These are phyloP conservation scores for Byssothecium circinans DNA, from an alignment of 2,329 filamentous ascomycete species.

Conservation along the genomic window DNA sequence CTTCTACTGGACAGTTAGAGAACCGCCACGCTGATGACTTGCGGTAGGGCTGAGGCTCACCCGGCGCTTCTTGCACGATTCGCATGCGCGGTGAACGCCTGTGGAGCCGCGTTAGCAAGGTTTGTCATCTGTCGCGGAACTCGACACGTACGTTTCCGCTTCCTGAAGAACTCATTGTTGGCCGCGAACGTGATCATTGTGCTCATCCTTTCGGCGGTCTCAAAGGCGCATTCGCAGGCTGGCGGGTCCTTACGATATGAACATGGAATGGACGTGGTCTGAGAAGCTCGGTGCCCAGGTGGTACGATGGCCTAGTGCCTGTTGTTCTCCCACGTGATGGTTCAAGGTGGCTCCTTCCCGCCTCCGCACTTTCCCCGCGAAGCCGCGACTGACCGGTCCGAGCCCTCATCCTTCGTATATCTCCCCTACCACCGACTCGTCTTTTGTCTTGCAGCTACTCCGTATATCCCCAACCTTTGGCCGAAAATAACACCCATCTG, in stretches of 20 bases:
- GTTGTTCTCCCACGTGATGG: no score
- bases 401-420: no score
- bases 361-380: slow-evolving; percentile 27
- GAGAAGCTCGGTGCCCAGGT: no score
- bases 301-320: slow-evolving; percentile 19
- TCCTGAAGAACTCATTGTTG: slow-evolving; percentile 49
- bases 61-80: slow-evolving; percentile 49
- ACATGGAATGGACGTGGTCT: slow-evolving; percentile 19
- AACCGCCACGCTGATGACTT: slow-evolving; percentile 14
- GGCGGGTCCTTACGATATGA: slow-evolving; percentile 23
- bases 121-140: slow-evolving; percentile 17
- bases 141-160: slow-evolving; percentile 43
- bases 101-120: slow-evolving; percentile 25
- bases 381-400: slow-evolving; percentile 10
- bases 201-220: slow-evolving; percentile 32
- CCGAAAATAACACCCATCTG: no score
- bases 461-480: no score
- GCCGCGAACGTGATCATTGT: slow-evolving; percentile 50
- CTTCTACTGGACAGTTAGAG: slow-evolving; percentile 38
- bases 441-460: no score
- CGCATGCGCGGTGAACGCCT: slow-evolving; percentile 48
- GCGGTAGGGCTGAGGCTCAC: slow-evolving; percentile 26
- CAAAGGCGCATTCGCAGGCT: slow-evolving; percentile 16
- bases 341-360: slow-evolving; percentile 14
- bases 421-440: no score